Evolutionary conservation across 208 protist species (phyloP).

Genomic region (Wallacemonas rigidus): DNA sequence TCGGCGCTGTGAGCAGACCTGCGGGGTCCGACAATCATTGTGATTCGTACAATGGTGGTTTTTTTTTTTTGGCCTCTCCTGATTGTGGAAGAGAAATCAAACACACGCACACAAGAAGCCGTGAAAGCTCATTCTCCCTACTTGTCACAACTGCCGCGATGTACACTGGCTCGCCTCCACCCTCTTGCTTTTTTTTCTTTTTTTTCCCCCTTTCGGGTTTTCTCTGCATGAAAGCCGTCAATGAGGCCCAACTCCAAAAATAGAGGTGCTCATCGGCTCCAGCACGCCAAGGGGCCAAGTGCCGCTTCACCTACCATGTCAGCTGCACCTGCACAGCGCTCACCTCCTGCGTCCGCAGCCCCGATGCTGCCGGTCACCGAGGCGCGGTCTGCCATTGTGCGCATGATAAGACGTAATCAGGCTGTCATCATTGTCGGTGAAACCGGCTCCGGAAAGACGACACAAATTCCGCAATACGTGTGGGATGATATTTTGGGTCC

Average conservation of each 20-base stretch:
- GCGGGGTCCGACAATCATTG: neutral
- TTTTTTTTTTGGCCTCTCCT: neutral
- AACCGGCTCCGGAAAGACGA: conserved; percentile 94
- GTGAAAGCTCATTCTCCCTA: neutral
- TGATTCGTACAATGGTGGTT: neutral
- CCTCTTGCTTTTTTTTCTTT: neutral
- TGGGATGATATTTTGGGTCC: conserved; percentile 77
- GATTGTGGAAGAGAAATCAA: neutral
- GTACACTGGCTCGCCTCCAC: neutral
- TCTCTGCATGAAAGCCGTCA: neutral
- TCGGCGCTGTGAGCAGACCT: no score
- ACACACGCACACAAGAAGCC: neutral
- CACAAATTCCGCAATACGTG: conserved; percentile 94
- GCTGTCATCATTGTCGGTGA: conserved; percentile 93
- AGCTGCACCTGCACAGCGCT: neutral
- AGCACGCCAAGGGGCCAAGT: neutral
- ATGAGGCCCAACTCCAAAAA: neutral
- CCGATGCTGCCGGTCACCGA: conserved; percentile 70
- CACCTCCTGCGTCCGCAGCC: neutral
- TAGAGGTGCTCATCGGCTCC: no score
- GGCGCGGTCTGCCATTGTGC: conserved; percentile 73
- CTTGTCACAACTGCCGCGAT: neutral
- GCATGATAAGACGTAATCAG: conserved; percentile 77
- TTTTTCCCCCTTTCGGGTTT: neutral
- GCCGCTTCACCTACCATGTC: neutral